These are phyloP conservation scores for Macrophomina tecta DNA, from an alignment of 2,329 filamentous ascomycete species.

Conservation along the genomic window DNA sequence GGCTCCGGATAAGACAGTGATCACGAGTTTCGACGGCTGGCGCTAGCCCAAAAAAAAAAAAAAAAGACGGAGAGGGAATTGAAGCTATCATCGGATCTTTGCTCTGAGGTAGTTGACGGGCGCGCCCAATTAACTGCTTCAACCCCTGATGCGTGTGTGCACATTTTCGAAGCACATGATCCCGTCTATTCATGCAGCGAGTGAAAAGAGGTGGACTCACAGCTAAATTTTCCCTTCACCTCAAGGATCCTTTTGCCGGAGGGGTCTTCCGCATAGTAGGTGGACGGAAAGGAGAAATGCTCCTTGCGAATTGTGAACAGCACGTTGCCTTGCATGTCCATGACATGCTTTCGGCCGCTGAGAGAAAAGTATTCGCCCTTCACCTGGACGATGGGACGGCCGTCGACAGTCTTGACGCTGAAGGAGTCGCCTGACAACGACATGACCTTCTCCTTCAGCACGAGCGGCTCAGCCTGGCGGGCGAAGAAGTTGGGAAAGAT, in stretches of 20 bases:
- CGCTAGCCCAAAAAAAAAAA: too few relatives aligned
- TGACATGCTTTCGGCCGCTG: slow-evolving; percentile 62
- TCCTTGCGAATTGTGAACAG: slow-evolving; percentile 66
- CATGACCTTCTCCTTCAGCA: slow-evolving; percentile 66
- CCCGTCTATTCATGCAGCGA: too few relatives aligned
- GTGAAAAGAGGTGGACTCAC: slow-evolving; percentile 47
- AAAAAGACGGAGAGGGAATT: too few relatives aligned
- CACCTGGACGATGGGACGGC: slow-evolving; percentile 61
- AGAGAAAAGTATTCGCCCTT: slow-evolving; percentile 62
- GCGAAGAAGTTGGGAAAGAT: slow-evolving; percentile 40
- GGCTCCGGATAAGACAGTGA: too few relatives aligned
- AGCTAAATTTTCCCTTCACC: slow-evolving; percentile 60
- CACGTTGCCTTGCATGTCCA: slow-evolving; percentile 59
- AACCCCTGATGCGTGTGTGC: too few relatives aligned
- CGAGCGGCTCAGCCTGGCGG: slow-evolving; percentile 51
- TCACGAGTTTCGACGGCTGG: too few relatives aligned
- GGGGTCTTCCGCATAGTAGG: slow-evolving; percentile 58
- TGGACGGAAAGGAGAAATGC: slow-evolving; percentile 55
- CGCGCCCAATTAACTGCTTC: too few relatives aligned
- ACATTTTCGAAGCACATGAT: too few relatives aligned
- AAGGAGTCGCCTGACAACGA: slow-evolving; percentile 70
- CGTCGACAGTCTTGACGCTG: slow-evolving; percentile 63
- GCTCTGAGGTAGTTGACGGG: too few relatives aligned
- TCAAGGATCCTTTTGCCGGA: slow-evolving; percentile 58
- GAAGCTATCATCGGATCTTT: too few relatives aligned